phyloP scores from a whole-genome alignment of 306 rosid genomes.

The Macrotyloma uniflorum region DNA sequence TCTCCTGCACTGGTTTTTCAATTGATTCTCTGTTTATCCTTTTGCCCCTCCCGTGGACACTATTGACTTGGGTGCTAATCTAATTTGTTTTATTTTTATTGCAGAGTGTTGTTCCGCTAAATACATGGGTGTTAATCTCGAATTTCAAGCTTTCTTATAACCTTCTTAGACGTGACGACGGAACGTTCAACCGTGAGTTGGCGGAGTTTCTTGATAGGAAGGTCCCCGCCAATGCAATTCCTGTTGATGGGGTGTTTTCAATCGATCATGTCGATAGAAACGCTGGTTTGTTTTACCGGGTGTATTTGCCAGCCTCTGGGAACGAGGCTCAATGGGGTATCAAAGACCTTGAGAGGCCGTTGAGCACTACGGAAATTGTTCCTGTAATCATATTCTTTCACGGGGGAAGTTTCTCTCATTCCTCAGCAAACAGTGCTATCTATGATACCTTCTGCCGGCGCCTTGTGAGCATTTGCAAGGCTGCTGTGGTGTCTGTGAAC shows the following conservation, averaged over 20 bases:
- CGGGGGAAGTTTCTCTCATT: conserved; percentile 92
- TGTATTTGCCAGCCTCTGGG: conserved; percentile 59
- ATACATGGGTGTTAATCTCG: conserved; percentile 89
- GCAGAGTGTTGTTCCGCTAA: conserved; percentile 85
- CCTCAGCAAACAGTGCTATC: conserved; percentile 86
- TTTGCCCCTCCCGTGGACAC: not conserved
- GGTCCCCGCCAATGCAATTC: conserved; percentile 64
- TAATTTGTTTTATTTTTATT: not conserved
- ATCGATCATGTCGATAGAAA: conserved; percentile 71
- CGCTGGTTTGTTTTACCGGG: conserved; percentile 67
- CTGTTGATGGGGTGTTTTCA: conserved; percentile 82
- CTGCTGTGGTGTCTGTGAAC: conserved; percentile 82
- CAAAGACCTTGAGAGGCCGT: conserved; percentile 60
- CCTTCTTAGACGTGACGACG: conserved; percentile 83
- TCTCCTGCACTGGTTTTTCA: not conserved
- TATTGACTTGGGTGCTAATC: not conserved
- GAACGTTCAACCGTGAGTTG: conserved; percentile 80
- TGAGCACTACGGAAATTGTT: conserved; percentile 61
- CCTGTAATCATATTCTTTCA: conserved; percentile 89
- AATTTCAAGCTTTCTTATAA: conserved; percentile 93
- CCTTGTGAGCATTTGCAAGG: conserved; percentile 56
- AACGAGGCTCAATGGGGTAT: conserved; percentile 54
- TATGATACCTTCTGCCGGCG: conserved; percentile 86
- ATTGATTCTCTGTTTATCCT: not conserved
- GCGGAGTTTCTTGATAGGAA: conserved; percentile 88